Base-by-base conservation (phyloP, 768 basidiomycete species). In the Leccinum barrowsii region DNA sequence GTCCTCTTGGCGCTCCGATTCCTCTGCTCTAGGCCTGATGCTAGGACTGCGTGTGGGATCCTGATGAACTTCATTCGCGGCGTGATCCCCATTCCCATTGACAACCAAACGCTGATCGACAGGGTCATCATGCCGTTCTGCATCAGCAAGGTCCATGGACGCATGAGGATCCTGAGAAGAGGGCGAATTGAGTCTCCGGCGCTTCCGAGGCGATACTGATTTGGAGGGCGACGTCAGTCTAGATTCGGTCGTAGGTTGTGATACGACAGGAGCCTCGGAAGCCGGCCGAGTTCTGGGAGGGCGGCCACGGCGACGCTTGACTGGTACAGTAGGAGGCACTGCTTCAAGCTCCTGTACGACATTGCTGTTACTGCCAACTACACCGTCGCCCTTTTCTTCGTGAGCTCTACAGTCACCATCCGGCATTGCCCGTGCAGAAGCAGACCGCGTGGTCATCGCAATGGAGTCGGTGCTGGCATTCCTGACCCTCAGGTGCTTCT, bases 101-200 rank as follows among this genome's bases (percentile, higher is more conserved):
- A 54, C 35, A 22, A 48, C 56, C 44, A 56, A 48, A 19, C 37
- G 54, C 44, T 54, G 56, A 32, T 67, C 52, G 32, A 19, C 58
- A 52, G 10, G 44, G 11, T 55, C 60, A 42, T 54, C 63, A 19
- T 52, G 55, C 19, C 26, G 50, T 47, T 50, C 56, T 46, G 35
- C 13, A 28, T n/a, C 35, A 15, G 50, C 19, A 35, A 46, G 51
- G 52, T 60, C 57, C 15, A 57, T 28, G 13, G 67, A 49, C 46
- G 56, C 26, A 34, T 47, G 57, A 12, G 54, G 54, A 56, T 75
- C 77, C 15, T 59, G 58, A 19, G 58, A 28, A n/a, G 60, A 26
- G 54, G 77, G 71, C 1, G 75, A 76, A 53, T 78, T 76, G 5
- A 78, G 67, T 60, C 77, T 75, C 65, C 76, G 72, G 46, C 81